Evolutionary conservation across 1,284 basidiomycete genomes (phyloP).

Genomic region (Waitea zeae): DNA sequence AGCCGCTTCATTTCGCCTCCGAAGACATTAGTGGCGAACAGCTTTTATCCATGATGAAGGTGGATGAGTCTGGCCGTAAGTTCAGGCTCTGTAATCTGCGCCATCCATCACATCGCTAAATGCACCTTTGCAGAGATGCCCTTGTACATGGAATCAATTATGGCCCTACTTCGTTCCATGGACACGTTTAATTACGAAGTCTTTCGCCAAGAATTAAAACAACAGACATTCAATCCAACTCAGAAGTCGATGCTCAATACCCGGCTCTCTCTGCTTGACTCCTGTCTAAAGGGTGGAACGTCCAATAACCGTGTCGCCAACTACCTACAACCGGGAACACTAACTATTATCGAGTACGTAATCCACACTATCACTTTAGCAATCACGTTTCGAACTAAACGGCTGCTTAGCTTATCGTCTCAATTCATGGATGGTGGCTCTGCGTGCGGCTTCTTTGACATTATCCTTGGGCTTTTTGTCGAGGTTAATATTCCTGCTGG

Average conservation of each 20-base stretch:
- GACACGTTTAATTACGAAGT: not conserved
- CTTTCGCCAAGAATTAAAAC: not conserved
- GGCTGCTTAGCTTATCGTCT: constrained; percentile 30
- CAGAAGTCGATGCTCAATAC: not conserved
- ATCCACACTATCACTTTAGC: not conserved
- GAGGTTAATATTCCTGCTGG: constrained; percentile 40
- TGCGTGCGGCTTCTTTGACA: constrained; percentile 56
- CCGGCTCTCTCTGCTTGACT: not conserved
- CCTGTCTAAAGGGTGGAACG: not conserved
- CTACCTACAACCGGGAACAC: not conserved
- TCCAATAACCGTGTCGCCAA: not conserved
- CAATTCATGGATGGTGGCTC: constrained; percentile 51
- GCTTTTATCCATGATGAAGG: not conserved
- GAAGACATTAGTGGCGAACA: not conserved
- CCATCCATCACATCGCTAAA: not conserved
- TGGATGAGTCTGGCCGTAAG: not conserved
- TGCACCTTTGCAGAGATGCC: not conserved
- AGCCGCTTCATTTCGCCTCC: not conserved
- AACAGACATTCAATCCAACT: not conserved
- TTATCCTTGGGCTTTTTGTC: constrained; percentile 47
- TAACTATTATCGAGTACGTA: not conserved
- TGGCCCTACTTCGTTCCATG: not conserved
- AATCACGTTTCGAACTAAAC: not conserved
- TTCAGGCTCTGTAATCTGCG: not conserved
- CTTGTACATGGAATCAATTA: not conserved